Evolutionary conservation across 2,329 filamentous ascomycete species (phyloP).

Genomic region (Onygenales sp.): DNA sequence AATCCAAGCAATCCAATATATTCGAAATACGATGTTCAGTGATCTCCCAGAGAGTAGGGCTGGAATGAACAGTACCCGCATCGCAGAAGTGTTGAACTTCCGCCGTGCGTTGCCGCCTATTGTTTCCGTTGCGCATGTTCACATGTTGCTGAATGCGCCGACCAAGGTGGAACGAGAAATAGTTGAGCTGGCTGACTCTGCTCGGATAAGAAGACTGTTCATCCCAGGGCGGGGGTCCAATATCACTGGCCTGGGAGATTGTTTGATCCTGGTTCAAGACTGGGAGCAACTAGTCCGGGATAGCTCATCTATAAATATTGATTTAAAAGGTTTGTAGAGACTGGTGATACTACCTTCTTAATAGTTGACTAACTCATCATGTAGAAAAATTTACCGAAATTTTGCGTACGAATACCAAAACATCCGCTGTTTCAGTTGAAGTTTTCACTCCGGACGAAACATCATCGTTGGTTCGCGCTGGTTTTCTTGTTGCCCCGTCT

Average conservation of each 20-base stretch:
- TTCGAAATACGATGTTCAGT: slow-evolving; percentile 45
- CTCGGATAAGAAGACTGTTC: slow-evolving; percentile 44
- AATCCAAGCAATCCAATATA: slow-evolving; percentile 44
- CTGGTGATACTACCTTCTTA: slow-evolving; percentile 17
- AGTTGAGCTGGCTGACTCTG: slow-evolving; percentile 40
- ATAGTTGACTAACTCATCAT: slow-evolving; percentile 42
- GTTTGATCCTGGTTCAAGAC: slow-evolving; percentile 44
- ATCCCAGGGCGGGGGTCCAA: slow-evolving; percentile 50
- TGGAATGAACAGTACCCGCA: slow-evolving; percentile 54
- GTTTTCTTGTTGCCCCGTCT: slow-evolving; percentile 46
- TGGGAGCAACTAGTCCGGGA: slow-evolving; percentile 38
- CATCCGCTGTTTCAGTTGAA: slow-evolving; percentile 35
- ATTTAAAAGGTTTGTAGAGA: slow-evolving; percentile 24
- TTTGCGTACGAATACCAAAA: slow-evolving; percentile 38
- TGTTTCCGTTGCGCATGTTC: slow-evolving; percentile 51
- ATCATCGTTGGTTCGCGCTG: slow-evolving; percentile 40
- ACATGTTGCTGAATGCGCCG: slow-evolving; percentile 46
- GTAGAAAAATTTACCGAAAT: slow-evolving; percentile 42
- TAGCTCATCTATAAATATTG: slow-evolving; percentile 24
- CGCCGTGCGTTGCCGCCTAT: slow-evolving; percentile 47
- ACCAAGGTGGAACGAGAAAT: slow-evolving; percentile 53
- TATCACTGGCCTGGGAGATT: slow-evolving; percentile 48
- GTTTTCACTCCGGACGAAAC: slow-evolving; percentile 40
- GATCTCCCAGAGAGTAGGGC: slow-evolving; percentile 44
- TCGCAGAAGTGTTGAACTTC: slow-evolving; percentile 50